Evolutionary conservation across 768 basidiomycete genomes (phyloP).

Genomic region (Holtermanniella nyarrowii): DNA sequence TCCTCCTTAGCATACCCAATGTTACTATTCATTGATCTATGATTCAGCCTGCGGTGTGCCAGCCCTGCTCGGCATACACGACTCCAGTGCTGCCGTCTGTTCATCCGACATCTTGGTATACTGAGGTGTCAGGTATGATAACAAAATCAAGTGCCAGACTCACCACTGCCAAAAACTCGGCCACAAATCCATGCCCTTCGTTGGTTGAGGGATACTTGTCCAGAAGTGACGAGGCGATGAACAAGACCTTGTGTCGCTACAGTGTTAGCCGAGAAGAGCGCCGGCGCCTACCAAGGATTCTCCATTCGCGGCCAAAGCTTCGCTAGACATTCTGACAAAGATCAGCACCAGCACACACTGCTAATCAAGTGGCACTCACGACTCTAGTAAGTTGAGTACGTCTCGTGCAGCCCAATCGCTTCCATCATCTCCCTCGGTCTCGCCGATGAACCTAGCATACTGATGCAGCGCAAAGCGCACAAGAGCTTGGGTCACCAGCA

Average conservation of each 20-base stretch:
- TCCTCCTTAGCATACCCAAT: no score
- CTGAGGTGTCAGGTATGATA: not conserved
- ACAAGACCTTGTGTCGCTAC: conserved; percentile 16
- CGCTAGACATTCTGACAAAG: conserved; percentile 16
- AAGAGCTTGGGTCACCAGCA: conserved; percentile 20
- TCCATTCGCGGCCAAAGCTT: conserved; percentile 22
- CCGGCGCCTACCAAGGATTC: conserved; percentile 11
- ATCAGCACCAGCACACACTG: not conserved
- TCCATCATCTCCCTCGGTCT: conserved; percentile 3
- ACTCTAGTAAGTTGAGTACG: conserved; percentile 15
- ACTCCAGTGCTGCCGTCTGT: not conserved
- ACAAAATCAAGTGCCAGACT: conserved; percentile 3
- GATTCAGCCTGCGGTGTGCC: no score
- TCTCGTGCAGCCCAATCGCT: conserved; percentile 18
- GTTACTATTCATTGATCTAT: no score
- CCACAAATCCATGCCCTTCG: conserved; percentile 17
- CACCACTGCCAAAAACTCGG: conserved; percentile 21
- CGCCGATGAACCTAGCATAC: conserved; percentile 15
- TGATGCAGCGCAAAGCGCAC: conserved; percentile 21
- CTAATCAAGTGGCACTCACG: conserved; percentile 4
- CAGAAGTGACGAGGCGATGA: conserved; percentile 19
- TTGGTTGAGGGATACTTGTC: conserved; percentile 18
- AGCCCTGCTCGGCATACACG: not conserved
- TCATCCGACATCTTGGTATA: not conserved
- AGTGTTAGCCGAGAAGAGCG: not conserved